Evolutionary conservation across 441 rosid species (phyloP), one percentile per base, ranked within the genome.

Genomic region (Populus hybrid): DNA sequence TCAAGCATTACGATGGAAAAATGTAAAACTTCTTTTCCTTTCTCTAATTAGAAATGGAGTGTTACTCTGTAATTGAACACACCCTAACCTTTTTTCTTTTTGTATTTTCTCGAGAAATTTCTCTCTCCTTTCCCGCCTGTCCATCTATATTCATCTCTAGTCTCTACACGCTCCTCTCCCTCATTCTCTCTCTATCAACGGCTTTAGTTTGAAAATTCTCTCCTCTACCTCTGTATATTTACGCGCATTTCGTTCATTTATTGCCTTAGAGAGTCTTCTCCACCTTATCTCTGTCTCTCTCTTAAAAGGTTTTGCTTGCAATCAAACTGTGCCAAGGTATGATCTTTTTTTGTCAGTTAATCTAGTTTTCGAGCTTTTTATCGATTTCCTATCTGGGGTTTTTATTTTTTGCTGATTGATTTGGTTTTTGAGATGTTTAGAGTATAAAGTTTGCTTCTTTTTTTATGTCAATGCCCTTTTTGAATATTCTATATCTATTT

Each of bases 41-140:
- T 32, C 34, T 32, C 34, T 32, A 32, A 32, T 32, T 32, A 32
- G 34, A 32, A 32, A 32, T 32, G 34, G 34, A 32, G 34, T 5
- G 6, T 32, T 32, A 32, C 34, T 32, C 34, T 32, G 34, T 32
- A 5, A 32, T 6, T 32, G 34, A 32, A 32, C 34, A 32, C 34
- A 32, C 34, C 34, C 34, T 32, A 32, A 32, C 5, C 9, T 63
- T 26, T 46, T 26, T 34, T 34, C 79, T 70, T 85, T 86, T 86
- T 83, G 94, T 88, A 87, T 85, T 87, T 85, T 87, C 84, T 78
- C 89, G 90, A 90, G 89, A 77, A 83, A 78, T 73, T 72, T 89
- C 83, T 86, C 87, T 88, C 81, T 83, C 86, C 24, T 69, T 11
- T 6, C 14, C 57, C 50, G 11, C 68, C 40, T 14, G 42, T 38